These are phyloP conservation scores for Phytophthora sojae DNA, from an alignment of 352 stramenopile species.

Conservation along the genomic window DNA sequence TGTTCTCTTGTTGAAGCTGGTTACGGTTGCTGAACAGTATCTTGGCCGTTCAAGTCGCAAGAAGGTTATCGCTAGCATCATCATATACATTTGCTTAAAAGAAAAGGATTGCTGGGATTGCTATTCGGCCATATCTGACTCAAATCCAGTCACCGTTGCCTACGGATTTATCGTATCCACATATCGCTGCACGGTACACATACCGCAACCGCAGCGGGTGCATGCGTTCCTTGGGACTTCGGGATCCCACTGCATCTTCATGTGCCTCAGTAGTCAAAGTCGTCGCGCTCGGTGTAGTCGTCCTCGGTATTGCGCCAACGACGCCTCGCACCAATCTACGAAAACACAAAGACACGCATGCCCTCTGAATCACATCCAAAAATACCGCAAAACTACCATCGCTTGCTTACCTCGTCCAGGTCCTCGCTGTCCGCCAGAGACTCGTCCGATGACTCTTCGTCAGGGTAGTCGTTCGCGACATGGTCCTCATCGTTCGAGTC, in stretches of 20 bases:
- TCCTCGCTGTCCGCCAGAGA: conserved; percentile 43
- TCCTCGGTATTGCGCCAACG: conserved; percentile 27
- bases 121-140: too few relatives aligned
- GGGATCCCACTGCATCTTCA: too few relatives aligned
- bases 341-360: conserved; percentile 22
- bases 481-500: conserved; percentile 89
- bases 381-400: conserved; percentile 3
- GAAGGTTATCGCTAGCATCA: too few relatives aligned
- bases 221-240: too few relatives aligned
- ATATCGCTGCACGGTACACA: too few relatives aligned
- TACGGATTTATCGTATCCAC: too few relatives aligned
- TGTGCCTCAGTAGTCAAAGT: conserved; percentile 37
- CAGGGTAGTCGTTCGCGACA: conserved; percentile 82
- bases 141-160: too few relatives aligned
- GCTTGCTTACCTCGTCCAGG: conserved; percentile 41
- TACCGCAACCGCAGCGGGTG: too few relatives aligned
- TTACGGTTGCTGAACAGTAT: too few relatives aligned
- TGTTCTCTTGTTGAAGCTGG: too few relatives aligned
- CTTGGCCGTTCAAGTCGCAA: too few relatives aligned
- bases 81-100: too few relatives aligned
- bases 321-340: conserved; percentile 36
- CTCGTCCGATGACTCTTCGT: conserved; percentile 76
- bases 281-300: conserved; percentile 38
- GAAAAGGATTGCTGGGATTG: neutral
- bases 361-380: conserved; percentile 16